Conservation (phyloP, 2,329 filamentous ascomycete species). For the Trichoderma aggressivum region DNA sequence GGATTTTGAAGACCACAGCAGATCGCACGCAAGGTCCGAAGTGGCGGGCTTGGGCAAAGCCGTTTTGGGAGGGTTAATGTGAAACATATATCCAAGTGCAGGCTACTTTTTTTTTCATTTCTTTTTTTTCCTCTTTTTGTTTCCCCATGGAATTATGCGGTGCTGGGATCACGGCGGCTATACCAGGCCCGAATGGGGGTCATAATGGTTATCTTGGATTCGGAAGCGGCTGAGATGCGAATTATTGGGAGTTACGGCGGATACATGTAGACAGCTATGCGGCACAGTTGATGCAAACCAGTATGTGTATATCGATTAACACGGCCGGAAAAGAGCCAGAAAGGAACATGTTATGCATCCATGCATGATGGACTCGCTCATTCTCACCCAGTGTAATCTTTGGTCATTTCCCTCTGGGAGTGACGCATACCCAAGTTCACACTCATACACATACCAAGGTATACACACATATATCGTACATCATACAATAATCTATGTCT, state of each 20-base stretch:
- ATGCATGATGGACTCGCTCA: not conserved
- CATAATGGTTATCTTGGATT: not conserved
- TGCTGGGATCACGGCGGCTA: not conserved
- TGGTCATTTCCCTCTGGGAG: not conserved
- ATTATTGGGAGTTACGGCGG: not conserved
- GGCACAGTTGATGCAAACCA: not conserved
- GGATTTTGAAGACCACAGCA: constrained; percentile 87
- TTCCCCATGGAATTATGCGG: not conserved
- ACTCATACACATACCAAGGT: not conserved
- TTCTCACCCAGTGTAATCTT: not conserved
- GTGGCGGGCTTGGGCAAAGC: constrained; percentile 83
- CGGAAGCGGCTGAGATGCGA: not conserved
- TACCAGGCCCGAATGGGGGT: not conserved
- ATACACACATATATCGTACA: constrained; percentile 2
- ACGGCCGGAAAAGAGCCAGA: not conserved
- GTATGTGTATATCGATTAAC: not conserved
- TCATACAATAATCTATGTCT: not conserved
- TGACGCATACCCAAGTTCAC: not conserved
- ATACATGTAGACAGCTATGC: not conserved
- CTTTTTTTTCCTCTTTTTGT: not conserved
- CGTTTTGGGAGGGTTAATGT: constrained; percentile 82
- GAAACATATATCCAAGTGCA: constrained; percentile 21
- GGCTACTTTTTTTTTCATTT: not conserved
- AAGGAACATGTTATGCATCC: not conserved
- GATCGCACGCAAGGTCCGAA: constrained; percentile 73